These are phyloP conservation scores for Cryptosporidium felis DNA, from an alignment of 169 alveolate genomes.

Conservation along the genomic window DNA sequence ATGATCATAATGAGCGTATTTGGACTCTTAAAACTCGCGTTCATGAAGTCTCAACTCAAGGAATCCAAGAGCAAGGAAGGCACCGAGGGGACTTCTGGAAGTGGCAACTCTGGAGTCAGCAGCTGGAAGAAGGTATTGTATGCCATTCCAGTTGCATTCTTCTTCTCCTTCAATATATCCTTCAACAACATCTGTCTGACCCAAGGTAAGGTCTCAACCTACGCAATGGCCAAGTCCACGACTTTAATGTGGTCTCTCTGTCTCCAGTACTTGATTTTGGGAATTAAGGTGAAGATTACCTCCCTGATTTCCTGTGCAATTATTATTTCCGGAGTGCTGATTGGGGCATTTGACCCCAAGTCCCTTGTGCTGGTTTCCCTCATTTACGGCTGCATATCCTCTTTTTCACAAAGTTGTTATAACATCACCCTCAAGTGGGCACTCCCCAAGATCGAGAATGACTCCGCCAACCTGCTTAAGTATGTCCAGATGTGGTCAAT, in stretches of 20 bases:
- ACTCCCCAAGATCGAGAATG: conserved; percentile 56
- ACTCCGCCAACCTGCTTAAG: conserved; percentile 44
- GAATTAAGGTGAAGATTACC: conserved; percentile 52
- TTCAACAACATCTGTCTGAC: conserved; percentile 63
- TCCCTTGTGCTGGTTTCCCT: conserved; percentile 49
- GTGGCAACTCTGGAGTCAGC: not conserved
- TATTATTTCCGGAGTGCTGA: conserved; percentile 55
- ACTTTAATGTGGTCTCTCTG: conserved; percentile 51
- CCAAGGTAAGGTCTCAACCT: conserved; percentile 65
- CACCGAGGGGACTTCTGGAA: not conserved
- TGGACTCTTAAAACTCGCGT: conserved; percentile 19
- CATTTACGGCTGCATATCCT: conserved; percentile 59
- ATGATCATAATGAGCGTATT: conserved; percentile 49
- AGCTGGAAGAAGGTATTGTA: conserved; percentile 55
- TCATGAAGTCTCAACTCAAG: not conserved
- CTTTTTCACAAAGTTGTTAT: conserved; percentile 64
- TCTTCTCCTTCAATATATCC: conserved; percentile 65
- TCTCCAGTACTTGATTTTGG: conserved; percentile 32
- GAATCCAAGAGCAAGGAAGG: not conserved
- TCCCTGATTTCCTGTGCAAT: conserved; percentile 60
- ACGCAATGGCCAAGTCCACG: conserved; percentile 70
- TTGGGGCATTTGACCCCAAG: conserved; percentile 69
- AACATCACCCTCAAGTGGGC: conserved; percentile 68
- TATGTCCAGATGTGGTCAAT: conserved; percentile 66
- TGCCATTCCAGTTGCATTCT: conserved; percentile 70